phyloP scores from a whole-genome alignment of 1,139 yeast species.

The Suhomyces bolitotheri region DNA sequence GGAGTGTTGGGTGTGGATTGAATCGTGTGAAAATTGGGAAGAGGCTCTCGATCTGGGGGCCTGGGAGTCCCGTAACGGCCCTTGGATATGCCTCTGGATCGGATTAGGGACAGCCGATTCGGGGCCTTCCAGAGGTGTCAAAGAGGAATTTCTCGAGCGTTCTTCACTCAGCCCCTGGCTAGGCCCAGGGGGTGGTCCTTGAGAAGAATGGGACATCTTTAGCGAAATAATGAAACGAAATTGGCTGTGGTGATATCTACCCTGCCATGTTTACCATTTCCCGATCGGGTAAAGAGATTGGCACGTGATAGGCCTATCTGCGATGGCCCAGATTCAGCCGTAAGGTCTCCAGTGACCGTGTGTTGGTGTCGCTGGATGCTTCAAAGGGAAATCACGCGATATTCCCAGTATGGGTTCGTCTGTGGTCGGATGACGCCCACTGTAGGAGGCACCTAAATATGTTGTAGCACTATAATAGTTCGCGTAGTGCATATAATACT shows the following conservation, averaged over 20 bases:
- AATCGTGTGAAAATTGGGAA: conserved; percentile 7
- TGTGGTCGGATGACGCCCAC: too few relatives aligned
- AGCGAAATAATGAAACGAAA: neutral
- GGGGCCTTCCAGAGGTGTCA: neutral
- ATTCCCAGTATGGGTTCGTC: too few relatives aligned
- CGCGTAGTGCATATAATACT: too few relatives aligned
- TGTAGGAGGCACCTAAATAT: too few relatives aligned
- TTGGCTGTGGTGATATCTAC: conserved; percentile 3
- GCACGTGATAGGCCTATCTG: neutral
- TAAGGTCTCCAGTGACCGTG: too few relatives aligned
- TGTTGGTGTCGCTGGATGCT: too few relatives aligned
- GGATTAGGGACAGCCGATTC: neutral
- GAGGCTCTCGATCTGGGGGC: conserved; percentile 4
- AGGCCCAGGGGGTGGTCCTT: conserved; percentile 1
- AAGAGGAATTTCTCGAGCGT: neutral
- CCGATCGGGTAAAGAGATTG: conserved; percentile 17
- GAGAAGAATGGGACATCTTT: conserved; percentile 4
- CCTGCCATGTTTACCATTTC: conserved; percentile 13
- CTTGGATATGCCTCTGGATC: neutral
- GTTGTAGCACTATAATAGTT: too few relatives aligned
- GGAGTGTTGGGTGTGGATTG: neutral
- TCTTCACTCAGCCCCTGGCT: neutral
- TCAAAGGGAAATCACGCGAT: too few relatives aligned
- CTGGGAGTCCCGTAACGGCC: conserved; percentile 1
- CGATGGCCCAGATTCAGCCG: too few relatives aligned